Percentiles rank a stretch among this genome's conserved stretches.
phyloP scores from a whole-genome alignment of 1,284 basidiomycete species.

The Ustilago vetiveriae region DNA sequence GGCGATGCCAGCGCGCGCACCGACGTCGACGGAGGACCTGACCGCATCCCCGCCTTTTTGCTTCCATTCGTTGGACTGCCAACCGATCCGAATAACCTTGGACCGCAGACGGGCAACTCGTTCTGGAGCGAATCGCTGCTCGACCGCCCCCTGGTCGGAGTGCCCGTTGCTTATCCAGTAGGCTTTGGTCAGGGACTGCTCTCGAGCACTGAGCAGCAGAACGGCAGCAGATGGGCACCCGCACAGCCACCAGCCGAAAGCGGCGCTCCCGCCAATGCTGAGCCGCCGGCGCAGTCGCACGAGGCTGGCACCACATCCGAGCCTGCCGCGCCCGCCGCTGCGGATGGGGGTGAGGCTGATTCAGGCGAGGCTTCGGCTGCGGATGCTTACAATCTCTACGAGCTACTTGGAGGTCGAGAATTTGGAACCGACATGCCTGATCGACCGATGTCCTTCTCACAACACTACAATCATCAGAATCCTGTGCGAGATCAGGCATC shows the following conservation, averaged over 20 bases:
- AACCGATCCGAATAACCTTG: conserved; percentile 35
- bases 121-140: conserved; percentile 48
- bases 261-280: conserved; percentile 2
- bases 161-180: conserved; percentile 45
- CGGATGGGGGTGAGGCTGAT: conserved; percentile 5
- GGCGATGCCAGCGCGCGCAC: conserved; percentile 13
- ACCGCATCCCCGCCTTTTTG: conserved; percentile 37
- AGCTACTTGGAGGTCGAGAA: conserved; percentile 35
- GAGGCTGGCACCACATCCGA: conserved; percentile 12
- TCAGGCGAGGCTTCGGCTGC: conserved; percentile 18
- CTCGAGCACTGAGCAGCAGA: conserved; percentile 21
- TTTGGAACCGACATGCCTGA: conserved; percentile 31
- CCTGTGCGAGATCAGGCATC: conserved; percentile 33
- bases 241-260: conserved; percentile 12
- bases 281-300: conserved; percentile 6
- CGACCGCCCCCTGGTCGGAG: conserved; percentile 41
- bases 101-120: conserved; percentile 35
- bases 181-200: conserved; percentile 32
- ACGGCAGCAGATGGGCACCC: conserved; percentile 21
- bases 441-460: conserved; percentile 51
- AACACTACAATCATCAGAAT: conserved; percentile 52
- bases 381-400: conserved; percentile 42
- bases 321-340: neutral
- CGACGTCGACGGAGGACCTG: conserved; percentile 32
- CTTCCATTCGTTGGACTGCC: conserved; percentile 51